phyloP scores from a whole-genome alignment of 2,329 filamentous ascomycete species.

The Sporothrix protearum region DNA sequence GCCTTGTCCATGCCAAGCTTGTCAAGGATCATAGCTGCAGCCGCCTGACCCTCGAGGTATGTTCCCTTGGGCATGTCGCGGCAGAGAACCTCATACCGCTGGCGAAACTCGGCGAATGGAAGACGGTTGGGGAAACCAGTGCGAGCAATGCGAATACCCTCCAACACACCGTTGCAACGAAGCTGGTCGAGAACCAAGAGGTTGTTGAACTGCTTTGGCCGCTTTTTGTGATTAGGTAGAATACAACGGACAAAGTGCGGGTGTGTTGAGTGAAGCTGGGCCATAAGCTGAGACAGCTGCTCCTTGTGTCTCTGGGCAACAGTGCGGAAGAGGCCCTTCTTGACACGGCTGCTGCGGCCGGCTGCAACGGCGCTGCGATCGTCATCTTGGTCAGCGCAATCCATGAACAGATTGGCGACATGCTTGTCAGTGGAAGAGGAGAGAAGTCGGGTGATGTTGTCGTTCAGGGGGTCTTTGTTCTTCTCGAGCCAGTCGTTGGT shows the following conservation, averaged over 20 bases:
- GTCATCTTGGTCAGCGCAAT: constrained; percentile 78
- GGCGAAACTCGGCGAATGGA: constrained; percentile 87
- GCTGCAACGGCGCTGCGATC: constrained; percentile 48
- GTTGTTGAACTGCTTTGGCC: constrained; percentile 86
- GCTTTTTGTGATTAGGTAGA: constrained; percentile 95
- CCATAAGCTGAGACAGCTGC: constrained; percentile 94
- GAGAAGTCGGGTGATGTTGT: constrained; percentile 88
- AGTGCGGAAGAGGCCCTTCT: constrained; percentile 94
- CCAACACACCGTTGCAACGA: constrained; percentile 98
- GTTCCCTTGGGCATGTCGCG: constrained; percentile 36
- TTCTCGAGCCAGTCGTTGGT: constrained; percentile 96
- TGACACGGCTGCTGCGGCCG: constrained; percentile 73
- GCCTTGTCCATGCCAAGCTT: constrained; percentile 80
- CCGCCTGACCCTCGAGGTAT: constrained; percentile 85
- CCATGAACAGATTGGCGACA: constrained; percentile 77
- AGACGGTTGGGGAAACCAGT: constrained; percentile 96
- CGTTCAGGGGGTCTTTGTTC: constrained; percentile 97
- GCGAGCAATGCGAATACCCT: constrained; percentile 93
- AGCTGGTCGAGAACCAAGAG: constrained; percentile 93
- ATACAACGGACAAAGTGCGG: constrained; percentile 98
- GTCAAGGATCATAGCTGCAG: constrained; percentile 80
- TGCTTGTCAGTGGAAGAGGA: constrained; percentile 79
- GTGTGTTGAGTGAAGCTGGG: constrained; percentile 89
- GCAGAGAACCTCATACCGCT: constrained; percentile 93
- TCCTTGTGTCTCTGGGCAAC: constrained; percentile 97